phyloP scores from a whole-genome alignment of 495 filamentous ascomycete genomes.

The Sporormia fimetaria region DNA sequence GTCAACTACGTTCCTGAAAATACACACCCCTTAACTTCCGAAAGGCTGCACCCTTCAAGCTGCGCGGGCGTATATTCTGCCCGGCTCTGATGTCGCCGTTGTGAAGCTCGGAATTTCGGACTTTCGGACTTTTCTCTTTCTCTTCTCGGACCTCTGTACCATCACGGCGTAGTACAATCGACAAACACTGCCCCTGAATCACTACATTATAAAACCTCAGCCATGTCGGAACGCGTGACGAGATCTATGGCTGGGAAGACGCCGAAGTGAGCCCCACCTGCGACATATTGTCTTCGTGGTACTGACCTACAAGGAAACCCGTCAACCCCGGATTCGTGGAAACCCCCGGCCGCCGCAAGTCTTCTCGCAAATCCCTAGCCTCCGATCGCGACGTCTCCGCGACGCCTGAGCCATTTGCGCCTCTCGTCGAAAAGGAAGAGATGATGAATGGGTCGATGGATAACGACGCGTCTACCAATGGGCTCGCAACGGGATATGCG shows the following conservation, averaged over 20 bases:
- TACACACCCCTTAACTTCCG: no score
- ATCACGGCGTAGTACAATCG: no score
- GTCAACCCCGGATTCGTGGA: constrained; percentile 36
- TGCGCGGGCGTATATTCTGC: no score
- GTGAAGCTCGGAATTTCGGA: no score
- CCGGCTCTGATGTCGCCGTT: no score
- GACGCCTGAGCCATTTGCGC: constrained; percentile 11
- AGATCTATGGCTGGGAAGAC: constrained; percentile 35
- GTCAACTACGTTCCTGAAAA: no score
- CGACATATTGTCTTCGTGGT: not conserved
- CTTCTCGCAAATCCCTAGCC: constrained; percentile 28
- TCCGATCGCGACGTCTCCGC: constrained; percentile 11
- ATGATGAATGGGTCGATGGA: constrained; percentile 7
- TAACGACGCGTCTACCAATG: constrained; percentile 11
- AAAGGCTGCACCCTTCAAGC: no score
- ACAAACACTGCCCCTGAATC: no score
- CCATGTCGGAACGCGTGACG: constrained; percentile 27
- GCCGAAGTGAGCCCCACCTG: constrained; percentile 27
- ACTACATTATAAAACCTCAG: not conserved
- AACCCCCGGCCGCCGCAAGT: constrained; percentile 31
- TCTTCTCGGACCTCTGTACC: no score
- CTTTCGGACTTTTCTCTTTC: no score
- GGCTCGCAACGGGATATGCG: constrained; percentile 10
- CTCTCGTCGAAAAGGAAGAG: not conserved
- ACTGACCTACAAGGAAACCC: constrained; percentile 27